Evolutionary conservation across 345 rosid genomes (phyloP).

Genomic region (Lenwebbia sp.): DNA sequence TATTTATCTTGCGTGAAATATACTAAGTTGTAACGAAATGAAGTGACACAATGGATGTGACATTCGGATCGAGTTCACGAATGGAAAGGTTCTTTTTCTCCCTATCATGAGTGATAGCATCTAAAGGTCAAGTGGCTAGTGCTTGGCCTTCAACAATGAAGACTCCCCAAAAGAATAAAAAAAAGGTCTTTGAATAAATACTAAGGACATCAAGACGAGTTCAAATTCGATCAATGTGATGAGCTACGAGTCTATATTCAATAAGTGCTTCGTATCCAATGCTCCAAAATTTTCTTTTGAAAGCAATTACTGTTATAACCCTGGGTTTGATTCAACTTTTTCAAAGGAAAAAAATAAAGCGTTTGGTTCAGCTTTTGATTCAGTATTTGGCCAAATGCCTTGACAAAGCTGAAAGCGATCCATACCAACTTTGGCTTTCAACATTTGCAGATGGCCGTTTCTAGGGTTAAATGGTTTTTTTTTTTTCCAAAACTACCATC

Average conservation of each 20-base stretch:
- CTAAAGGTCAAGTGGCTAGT: background rate
- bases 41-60: fast-evolving
- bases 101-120: background rate
- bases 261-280: background rate
- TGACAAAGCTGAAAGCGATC: no score
- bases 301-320: background rate
- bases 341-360: no score
- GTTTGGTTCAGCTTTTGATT: no score
- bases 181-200: background rate
- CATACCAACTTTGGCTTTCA: no score
- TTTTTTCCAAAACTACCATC: no score
- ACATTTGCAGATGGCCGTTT: no score
- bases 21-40: background rate
- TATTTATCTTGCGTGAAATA: fast-evolving
- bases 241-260: background rate
- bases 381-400: no score
- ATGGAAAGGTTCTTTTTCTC: background rate
- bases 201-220: background rate
- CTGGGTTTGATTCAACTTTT: no score
- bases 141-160: background rate
- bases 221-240: background rate
- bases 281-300: background rate
- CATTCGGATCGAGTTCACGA: background rate
- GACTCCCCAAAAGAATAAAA: background rate
- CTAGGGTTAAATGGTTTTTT: no score